Percentiles rank a stretch among this genome's conserved stretches.
phyloP scores from a whole-genome alignment of 2,329 filamentous ascomycete genomes.

The Xylariaceae sp. region DNA sequence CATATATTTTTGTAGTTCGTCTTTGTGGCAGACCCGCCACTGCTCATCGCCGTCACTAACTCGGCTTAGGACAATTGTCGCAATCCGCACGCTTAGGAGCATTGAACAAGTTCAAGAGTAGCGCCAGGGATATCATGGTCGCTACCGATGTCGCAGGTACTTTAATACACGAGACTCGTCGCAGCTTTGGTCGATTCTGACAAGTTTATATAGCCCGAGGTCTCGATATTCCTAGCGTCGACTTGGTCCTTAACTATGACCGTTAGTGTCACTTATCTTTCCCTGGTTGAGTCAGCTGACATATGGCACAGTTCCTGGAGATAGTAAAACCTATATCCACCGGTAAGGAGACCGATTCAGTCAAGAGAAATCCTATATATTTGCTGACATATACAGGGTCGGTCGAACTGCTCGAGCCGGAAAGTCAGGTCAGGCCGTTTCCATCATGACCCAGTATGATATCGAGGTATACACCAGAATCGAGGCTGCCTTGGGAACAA shows the following conservation, averaged over 20 bases:
- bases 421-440: conserved; percentile 75
- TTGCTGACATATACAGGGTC: conserved; percentile 67
- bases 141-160: conserved; percentile 73
- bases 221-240: conserved; percentile 88
- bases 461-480: conserved; percentile 65
- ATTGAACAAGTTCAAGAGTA: conserved; percentile 80
- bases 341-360: conserved; percentile 1
- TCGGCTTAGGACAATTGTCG: conserved; percentile 61
- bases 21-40: background rate
- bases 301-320: conserved; percentile 13
- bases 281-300: background rate
- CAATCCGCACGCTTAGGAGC: conserved; percentile 83
- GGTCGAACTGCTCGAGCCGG: conserved; percentile 84
- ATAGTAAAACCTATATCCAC: conserved; percentile 77
- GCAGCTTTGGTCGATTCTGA: background rate
- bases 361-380: background rate
- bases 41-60: background rate
- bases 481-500: conserved; percentile 73
- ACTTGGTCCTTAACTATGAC: conserved; percentile 72
- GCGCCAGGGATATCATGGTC: conserved; percentile 77
- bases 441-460: conserved; percentile 81
- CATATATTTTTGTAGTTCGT: background rate
- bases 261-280: conserved; percentile 6
- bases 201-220: conserved; percentile 55
- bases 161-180: background rate